Evolutionary conservation across 768 basidiomycete genomes (phyloP).

Genomic region (Mycena leptocephala): DNA sequence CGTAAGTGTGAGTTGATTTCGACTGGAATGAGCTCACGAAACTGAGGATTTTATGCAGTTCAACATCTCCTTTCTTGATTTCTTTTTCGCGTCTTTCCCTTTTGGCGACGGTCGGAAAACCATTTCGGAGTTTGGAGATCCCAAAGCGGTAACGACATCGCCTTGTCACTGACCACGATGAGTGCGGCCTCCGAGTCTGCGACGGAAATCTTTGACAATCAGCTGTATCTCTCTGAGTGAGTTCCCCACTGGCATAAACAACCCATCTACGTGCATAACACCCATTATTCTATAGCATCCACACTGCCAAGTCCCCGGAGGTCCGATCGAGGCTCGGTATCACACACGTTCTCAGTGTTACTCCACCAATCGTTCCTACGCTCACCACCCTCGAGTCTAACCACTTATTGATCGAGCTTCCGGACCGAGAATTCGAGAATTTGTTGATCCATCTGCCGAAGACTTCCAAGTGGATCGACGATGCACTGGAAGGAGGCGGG

Average conservation of each 20-base stretch:
- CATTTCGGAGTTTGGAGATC: no score
- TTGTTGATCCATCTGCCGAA: background rate
- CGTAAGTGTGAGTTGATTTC: no score
- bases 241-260: background rate
- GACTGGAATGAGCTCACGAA: no score
- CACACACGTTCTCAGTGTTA: background rate
- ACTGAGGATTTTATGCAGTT: no score
- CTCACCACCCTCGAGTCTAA: background rate
- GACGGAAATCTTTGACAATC: background rate
- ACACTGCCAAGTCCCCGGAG: background rate
- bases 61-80: background rate
- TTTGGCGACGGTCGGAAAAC: background rate
- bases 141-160: no score
- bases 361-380: background rate
- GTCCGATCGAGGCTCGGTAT: background rate
- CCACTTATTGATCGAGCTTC: background rate
- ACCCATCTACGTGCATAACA: no score
- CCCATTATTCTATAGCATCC: background rate
- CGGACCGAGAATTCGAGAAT: background rate
- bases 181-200: background rate
- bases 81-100: background rate
- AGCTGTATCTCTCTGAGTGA: background rate
- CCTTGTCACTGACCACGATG: background rate
- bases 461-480: background rate
- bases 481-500: background rate